Evolutionary conservation across 2,329 filamentous ascomycete genomes (phyloP).

Genomic region (Penicillium sumatraense): DNA sequence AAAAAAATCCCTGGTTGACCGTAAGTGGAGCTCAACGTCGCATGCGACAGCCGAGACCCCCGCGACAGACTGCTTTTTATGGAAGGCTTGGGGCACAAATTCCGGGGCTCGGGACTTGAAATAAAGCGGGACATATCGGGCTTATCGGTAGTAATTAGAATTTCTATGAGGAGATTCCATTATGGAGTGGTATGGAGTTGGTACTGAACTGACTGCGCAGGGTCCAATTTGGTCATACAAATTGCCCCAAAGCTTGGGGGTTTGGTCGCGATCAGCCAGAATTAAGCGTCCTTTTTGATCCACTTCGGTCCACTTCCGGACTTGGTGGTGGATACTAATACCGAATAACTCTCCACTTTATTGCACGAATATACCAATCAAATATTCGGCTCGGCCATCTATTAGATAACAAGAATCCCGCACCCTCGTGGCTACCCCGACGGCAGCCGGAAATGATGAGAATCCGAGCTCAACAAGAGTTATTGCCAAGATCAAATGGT

Average conservation of each 20-base stretch:
- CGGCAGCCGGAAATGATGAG: constrained; percentile 14
- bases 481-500: constrained; percentile 8
- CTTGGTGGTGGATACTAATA: background rate
- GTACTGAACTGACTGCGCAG: constrained; percentile 2
- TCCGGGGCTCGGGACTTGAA: constrained; percentile 22
- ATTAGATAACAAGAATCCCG: constrained; percentile 26
- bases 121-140: constrained; percentile 10
- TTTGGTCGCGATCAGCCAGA: constrained; percentile 13
- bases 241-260: constrained; percentile 7
- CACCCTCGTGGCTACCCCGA: constrained; percentile 14
- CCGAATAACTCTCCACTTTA: constrained; percentile 9
- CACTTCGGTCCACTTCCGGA: constrained; percentile 14
- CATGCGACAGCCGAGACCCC: constrained; percentile 22
- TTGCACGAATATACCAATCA: constrained; percentile 1
- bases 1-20: constrained; percentile 20
- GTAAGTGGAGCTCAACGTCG: constrained; percentile 21
- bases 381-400: constrained; percentile 4
- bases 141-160: constrained; percentile 10
- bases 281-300: constrained; percentile 27
- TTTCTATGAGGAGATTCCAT: constrained; percentile 20
- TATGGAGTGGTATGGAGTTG: too few species aligned
- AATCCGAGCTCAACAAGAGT: constrained; percentile 5
- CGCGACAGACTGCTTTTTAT: constrained; percentile 13
- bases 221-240: constrained; percentile 14
- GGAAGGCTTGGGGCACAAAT: constrained; percentile 14